Conservation (phyloP, 1,139 yeast species). For the Debaryomycetaceae sp. region DNA sequence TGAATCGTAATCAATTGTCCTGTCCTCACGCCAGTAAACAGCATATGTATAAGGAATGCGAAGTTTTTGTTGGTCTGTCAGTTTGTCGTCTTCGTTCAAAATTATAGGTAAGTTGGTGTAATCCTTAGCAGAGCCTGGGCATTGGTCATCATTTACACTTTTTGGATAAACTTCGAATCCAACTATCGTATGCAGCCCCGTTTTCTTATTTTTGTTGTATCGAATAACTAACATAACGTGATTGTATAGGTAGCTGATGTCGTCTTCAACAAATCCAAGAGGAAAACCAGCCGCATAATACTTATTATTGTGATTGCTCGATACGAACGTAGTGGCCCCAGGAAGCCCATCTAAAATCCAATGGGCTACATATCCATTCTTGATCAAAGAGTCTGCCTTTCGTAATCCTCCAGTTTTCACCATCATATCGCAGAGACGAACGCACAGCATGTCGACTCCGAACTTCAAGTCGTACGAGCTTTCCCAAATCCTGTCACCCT, state of each 20-base stretch:
- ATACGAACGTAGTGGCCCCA: conserved; percentile 81
- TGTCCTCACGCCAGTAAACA: conserved; percentile 86
- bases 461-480: conserved; percentile 64
- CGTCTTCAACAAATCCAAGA: conserved; percentile 64
- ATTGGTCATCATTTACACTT: conserved; percentile 62
- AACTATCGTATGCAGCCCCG: conserved; percentile 58
- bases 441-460: conserved; percentile 63
- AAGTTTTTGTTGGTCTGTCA: conserved; percentile 18
- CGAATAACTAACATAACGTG: conserved; percentile 80
- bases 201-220: conserved; percentile 52
- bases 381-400: conserved; percentile 60
- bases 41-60: conserved; percentile 78
- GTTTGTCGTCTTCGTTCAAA: conserved; percentile 15
- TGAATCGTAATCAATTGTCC: conserved; percentile 58
- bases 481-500: conserved; percentile 79
- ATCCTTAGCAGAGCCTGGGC: conserved; percentile 66
- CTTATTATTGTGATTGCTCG: conserved; percentile 54
- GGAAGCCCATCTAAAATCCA: conserved; percentile 87
- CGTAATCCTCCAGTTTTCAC: conserved; percentile 44
- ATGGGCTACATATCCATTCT: conserved; percentile 71
- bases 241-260: conserved; percentile 61
- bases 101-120: conserved; percentile 52
- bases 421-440: conserved; percentile 58
- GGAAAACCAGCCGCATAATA: conserved; percentile 89
- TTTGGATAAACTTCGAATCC: conserved; percentile 91